phyloP scores from a whole-genome alignment of 1,139 yeast genomes.

The Candida frijolesensis region DNA sequence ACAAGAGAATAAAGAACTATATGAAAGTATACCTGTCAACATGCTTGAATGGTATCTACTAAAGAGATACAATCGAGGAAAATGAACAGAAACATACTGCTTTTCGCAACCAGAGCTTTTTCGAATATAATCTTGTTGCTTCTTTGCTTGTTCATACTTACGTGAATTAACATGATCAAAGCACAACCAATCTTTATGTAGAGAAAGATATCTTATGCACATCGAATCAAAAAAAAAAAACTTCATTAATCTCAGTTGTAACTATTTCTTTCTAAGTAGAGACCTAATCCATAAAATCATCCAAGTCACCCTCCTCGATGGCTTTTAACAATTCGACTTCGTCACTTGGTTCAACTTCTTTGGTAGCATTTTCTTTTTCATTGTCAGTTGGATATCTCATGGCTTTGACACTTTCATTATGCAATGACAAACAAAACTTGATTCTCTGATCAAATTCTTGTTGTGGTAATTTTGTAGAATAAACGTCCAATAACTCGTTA shows the following conservation, averaged over 20 bases:
- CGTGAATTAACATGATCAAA: no score
- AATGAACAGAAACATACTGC: no score
- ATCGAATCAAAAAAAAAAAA: no score
- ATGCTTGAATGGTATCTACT: no score
- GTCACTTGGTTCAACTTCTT: slow-evolving; percentile 37
- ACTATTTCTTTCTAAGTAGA: not conserved
- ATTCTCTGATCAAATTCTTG: slow-evolving; percentile 90
- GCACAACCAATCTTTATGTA: no score
- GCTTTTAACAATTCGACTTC: slow-evolving; percentile 50
- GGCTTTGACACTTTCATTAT: slow-evolving; percentile 90
- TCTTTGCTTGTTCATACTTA: no score
- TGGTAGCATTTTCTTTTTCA: slow-evolving; percentile 34
- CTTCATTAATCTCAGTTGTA: no score
- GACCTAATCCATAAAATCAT: slow-evolving; percentile 48
- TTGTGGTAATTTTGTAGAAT: slow-evolving; percentile 88
- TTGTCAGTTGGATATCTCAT: slow-evolving; percentile 81
- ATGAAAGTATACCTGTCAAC: no score
- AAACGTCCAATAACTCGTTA: slow-evolving; percentile 81
- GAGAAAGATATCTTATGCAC: not conserved
- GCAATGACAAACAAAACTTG: slow-evolving; percentile 85
- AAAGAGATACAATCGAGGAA: no score
- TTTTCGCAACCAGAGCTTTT: no score
- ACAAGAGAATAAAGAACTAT: no score
- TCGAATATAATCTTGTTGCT: no score
- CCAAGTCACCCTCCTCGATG: slow-evolving; percentile 52